Evolutionary conservation across 108 stramenopile species (phyloP).

Genomic region (Stephanodiscus minutulus): DNA sequence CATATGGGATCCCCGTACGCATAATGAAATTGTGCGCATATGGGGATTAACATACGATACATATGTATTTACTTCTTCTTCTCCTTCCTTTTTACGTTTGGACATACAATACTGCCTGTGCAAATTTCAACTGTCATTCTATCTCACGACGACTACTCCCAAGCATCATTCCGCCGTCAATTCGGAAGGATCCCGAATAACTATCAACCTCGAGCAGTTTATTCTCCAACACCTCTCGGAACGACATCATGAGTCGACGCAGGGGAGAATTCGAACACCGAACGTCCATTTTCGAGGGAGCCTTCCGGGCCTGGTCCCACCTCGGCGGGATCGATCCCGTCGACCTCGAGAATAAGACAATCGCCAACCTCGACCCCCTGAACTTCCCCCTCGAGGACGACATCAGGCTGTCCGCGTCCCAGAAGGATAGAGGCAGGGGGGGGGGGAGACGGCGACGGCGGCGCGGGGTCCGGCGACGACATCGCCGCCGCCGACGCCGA

Average conservation of each 20-base stretch:
- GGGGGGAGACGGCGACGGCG: constrained; percentile 32
- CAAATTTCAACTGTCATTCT: too few relatives aligned
- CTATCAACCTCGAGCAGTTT: too few relatives aligned
- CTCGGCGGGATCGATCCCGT: constrained; percentile 83
- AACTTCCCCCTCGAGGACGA: constrained; percentile 68
- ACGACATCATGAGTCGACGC: constrained; percentile 89
- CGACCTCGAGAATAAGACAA: constrained; percentile 64
- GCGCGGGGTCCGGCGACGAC: constrained; percentile 19
- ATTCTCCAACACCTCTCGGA: too few relatives aligned
- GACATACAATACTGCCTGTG: too few relatives aligned
- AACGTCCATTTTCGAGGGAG: constrained; percentile 93
- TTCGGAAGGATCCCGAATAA: too few relatives aligned
- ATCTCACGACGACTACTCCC: too few relatives aligned
- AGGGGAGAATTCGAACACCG: constrained; percentile 93
- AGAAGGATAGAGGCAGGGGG: constrained; percentile 14
- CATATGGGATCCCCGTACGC: too few relatives aligned
- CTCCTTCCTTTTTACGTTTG: too few relatives aligned
- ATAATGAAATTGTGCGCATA: too few relatives aligned
- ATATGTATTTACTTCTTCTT: too few relatives aligned
- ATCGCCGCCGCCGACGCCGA: constrained; percentile 17
- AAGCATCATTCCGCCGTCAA: too few relatives aligned
- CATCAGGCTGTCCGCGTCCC: constrained; percentile 28
- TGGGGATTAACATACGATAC: too few relatives aligned
- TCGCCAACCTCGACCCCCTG: constrained; percentile 74
- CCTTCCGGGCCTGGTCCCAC: constrained; percentile 91